Evolutionary conservation across 1,284 basidiomycete genomes (phyloP).

Genomic region (Naganishia liquefaciens): DNA sequence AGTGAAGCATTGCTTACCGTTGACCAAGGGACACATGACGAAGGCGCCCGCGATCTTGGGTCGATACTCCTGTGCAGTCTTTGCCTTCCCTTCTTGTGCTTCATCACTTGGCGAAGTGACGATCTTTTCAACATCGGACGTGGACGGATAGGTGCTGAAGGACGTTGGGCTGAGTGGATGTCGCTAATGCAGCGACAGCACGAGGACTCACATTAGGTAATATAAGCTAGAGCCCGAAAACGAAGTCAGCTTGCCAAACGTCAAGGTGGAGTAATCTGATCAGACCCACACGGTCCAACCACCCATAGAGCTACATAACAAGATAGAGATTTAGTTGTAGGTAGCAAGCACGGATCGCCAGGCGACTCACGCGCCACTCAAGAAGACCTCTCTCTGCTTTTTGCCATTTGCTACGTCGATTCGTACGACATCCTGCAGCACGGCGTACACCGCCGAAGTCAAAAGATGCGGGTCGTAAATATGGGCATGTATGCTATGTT

Average conservation of each 20-base stretch:
- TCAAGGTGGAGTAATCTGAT: too few relatives aligned
- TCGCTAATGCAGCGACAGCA: slow-evolving; percentile 5
- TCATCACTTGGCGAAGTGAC: slow-evolving; percentile 24
- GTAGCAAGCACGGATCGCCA: neutral
- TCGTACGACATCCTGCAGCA: slow-evolving; percentile 54
- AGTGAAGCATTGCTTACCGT: slow-evolving; percentile 46
- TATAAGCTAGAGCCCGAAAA: slow-evolving; percentile 32
- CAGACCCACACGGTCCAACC: slow-evolving; percentile 51
- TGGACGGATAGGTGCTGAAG: slow-evolving; percentile 51
- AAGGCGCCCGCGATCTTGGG: slow-evolving; percentile 52
- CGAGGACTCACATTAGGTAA: slow-evolving; percentile 37
- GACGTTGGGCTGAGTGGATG: slow-evolving; percentile 38
- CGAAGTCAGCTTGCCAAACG: neutral
- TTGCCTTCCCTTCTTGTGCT: neutral
- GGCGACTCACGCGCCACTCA: slow-evolving; percentile 53
- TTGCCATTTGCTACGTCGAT: slow-evolving; percentile 43
- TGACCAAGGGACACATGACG: slow-evolving; percentile 56
- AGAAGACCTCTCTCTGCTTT: slow-evolving; percentile 51
- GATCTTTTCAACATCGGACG: slow-evolving; percentile 35
- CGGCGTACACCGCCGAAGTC: slow-evolving; percentile 55
- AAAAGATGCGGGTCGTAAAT: slow-evolving; percentile 53
- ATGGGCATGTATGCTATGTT: slow-evolving; percentile 54
- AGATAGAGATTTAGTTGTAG: neutral
- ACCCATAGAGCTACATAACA: slow-evolving; percentile 46
- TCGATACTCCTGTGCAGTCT: slow-evolving; percentile 19